Base-by-base conservation (phyloP, 2,329 filamentous ascomycete species). In the Gaeumannomyces tritici region DNA sequence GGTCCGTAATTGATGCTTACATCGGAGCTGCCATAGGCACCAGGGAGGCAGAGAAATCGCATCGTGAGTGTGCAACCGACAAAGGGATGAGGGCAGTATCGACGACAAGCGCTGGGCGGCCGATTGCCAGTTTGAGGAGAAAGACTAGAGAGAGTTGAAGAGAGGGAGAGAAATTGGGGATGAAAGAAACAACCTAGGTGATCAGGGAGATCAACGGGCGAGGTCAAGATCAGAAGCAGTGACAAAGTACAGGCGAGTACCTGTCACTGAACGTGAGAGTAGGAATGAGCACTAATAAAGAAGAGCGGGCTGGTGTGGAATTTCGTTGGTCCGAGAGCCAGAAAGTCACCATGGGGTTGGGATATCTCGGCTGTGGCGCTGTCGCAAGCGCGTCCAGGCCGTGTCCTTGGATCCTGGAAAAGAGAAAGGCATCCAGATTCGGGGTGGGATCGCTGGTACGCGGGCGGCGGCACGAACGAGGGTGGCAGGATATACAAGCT, bases 11-110 rank as follows among this genome's bases (percentile, higher is more conserved):
- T 15, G 12, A 24, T 27, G 72, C 78, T 73, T 71, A 81, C 80
- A 66, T 79, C 77, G 59, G 81, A 77, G 72, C 80, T 85, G 62
- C 83, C 82, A 69, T 81, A 85, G 27, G 83, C 80, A 65, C 83
- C 83, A 35, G 82, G 82, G 12, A 85, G 75, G 69, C 83, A 85
- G 42, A 85, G 71, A 62, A 85, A 80, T 67, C 75, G 81, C 82
- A 85, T 84, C 26, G 65, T 76, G 69, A 63, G 58, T 35, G 6
- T 51, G 42, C 5, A 21, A 21, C 18, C 7, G 42, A 7, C 18
- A 21, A 51, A 51, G 18, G 13, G 42, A 24, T 51, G 21, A 15
- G 21, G 4, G 18, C 3, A 21, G 12, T 42, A 15, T 42, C 18
- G 42, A n/a, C 31, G 31, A n/a, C n/a, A n/a, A n/a, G n/a, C n/a